Base-by-base conservation (phyloP, 768 basidiomycete genomes). In the Gloeopeniophorella convolvens region DNA sequence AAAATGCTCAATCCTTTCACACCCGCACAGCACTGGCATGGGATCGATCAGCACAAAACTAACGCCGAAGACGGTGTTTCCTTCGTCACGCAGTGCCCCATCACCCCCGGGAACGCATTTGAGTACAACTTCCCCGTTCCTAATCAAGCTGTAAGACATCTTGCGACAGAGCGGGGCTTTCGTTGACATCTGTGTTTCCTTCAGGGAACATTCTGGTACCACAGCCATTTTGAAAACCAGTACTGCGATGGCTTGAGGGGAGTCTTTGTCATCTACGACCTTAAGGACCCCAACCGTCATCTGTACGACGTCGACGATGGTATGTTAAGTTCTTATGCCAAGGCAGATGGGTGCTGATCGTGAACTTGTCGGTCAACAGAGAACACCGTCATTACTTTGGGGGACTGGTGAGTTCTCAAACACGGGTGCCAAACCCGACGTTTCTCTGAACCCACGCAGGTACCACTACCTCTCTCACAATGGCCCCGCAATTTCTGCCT, bases 21-120 rank as follows among this genome's bases (percentile, higher is more conserved):
- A n/a, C 12, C 10, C 28, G 3, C 41, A 3, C 40, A 80, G 78
- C 77, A 79, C 56, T 79, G 75, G 76, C 78, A 79, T 55, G 77
- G 78, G 1, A 54, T 79, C 33, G 68, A 62, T 36, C 76, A 78
- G 57, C 55, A 57, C 0, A 50, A 58, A 3, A 69, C 70, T 2
- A 73, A 68, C 48, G 73, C 64, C 62, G 71, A 65, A 0, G 78
- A 80, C 46, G 78, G 78, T 9, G 52, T 62, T 2, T 57, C 63
- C 1, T 63, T 60, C 18, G 62, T 73, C 3, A 69, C 55, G 12
- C 75, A 78, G 51, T 77, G 76, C 56, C 75, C 76, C 1, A 74
- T 77, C 35, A 54, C 66, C 1, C 64, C 72, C 0, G 56, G 60
- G 0, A 32, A 72, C 33, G 66, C 69, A 1, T 77, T 76, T 62